These are phyloP conservation scores for Didymella exigua DNA, from an alignment of 2,329 filamentous ascomycete genomes.

Conservation along the genomic window DNA sequence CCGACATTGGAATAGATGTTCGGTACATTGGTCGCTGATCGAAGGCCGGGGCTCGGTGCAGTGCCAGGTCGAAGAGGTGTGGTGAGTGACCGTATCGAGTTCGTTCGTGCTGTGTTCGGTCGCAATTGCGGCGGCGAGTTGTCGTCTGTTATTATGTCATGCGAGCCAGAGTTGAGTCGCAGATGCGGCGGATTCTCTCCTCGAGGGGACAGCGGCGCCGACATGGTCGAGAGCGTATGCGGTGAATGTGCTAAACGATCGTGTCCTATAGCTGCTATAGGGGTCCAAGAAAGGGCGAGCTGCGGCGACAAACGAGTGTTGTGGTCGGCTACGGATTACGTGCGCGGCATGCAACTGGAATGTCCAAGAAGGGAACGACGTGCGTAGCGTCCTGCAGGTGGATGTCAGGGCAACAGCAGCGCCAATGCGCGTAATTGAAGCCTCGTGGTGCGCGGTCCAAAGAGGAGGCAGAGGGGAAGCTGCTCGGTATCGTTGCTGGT, in stretches of 20 bases:
- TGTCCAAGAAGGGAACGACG: slow-evolving; percentile 29
- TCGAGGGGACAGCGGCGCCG: slow-evolving; percentile 40
- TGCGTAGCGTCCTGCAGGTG: slow-evolving; percentile 21
- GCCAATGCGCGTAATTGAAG: slow-evolving; percentile 19
- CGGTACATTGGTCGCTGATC: slow-evolving; percentile 22
- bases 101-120: slow-evolving; percentile 49
- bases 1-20: slow-evolving; percentile 46
- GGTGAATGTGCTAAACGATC: slow-evolving; percentile 10
- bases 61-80: slow-evolving; percentile 46
- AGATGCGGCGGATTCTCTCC: slow-evolving; percentile 61
- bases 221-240: slow-evolving; percentile 26
- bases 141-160: slow-evolving; percentile 56
- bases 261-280: slow-evolving; percentile 21
- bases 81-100: slow-evolving; percentile 55
- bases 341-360: slow-evolving; percentile 39
- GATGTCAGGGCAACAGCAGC: slow-evolving; percentile 37
- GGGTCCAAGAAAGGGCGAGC: slow-evolving; percentile 24
- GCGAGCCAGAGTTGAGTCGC: slow-evolving; percentile 65
- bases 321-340: slow-evolving; percentile 7
- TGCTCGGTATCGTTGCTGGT: slow-evolving; percentile 34
- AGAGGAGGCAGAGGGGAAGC: slow-evolving; percentile 18
- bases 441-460: slow-evolving; percentile 5
- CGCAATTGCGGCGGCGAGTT: slow-evolving; percentile 35
- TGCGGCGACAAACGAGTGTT: slow-evolving; percentile 12
- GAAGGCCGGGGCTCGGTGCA: slow-evolving; percentile 36